Evolutionary conservation across 495 filamentous ascomycete genomes (phyloP), one percentile per base, ranked within the genome.

Genomic region (Jackrogersella multiformis): DNA sequence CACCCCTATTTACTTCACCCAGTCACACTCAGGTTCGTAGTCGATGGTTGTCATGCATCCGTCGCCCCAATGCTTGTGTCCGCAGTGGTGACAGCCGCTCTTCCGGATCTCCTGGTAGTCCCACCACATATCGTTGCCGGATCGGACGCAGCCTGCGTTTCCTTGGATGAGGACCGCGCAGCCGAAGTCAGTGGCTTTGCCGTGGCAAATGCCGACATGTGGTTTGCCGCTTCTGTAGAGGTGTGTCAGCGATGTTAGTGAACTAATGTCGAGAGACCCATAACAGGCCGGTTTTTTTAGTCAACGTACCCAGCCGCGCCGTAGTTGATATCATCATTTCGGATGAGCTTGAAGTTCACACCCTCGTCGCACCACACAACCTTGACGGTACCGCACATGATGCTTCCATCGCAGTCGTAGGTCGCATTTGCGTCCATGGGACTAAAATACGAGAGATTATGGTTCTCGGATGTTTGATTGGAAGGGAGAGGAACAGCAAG

Each of bases 1-100:
- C n/a, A n/a, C n/a, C n/a, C 26, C 26, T 30, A 15, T 26, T 49
- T 41, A 63, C n/a, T 16, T 13, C 10, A 64, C 16, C 41, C 10
- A 28, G 24, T 86, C 38, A 16, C 64, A 67, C 32, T 49, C 34
- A 12, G 64, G 64, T 0, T 39, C 18, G n/a, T 64, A 69, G 55
- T 69, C 54, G 28, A 69, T 58, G 1, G 39, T 58, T 1, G 66
- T 69, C 13, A 8, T 20, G 15, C 66, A 69, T 13, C 59, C 59
- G 1, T 60, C 15, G 16, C 39, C 38, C 59, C 59, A 69, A 7
- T 56, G 10, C 41, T 64, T 69, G 20, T 56, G 41, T 9, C 66
- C 66, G 48, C 66, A 69, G 20, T 60, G 66, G 15, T 69, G 66
- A 16, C 66, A 69, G 5, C 49, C 41, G 1, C 7, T 16, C 4